Evolutionary conservation across 2,329 filamentous ascomycete species (phyloP).

Genomic region (Alternaria tenuissima): DNA sequence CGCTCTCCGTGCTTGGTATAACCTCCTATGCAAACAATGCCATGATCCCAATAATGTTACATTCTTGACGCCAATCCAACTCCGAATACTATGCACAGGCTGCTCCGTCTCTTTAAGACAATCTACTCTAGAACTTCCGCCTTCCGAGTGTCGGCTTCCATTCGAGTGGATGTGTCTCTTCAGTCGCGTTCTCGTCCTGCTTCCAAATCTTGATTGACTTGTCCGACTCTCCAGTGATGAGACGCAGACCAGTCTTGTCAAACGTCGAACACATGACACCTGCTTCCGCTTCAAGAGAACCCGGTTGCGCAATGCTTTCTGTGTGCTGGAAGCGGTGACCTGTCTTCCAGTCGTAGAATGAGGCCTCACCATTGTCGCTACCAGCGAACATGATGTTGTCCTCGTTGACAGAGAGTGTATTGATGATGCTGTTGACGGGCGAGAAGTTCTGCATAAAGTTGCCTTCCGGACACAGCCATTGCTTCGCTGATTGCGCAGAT

Average conservation of each 20-base stretch:
- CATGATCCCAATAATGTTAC: slow-evolving; percentile 10
- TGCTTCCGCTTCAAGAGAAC: slow-evolving; percentile 90
- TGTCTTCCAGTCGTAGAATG: slow-evolving; percentile 99
- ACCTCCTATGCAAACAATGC: background rate
- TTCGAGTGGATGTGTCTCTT: slow-evolving; percentile 87
- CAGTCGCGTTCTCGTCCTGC: slow-evolving; percentile 87
- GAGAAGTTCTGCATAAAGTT: slow-evolving; percentile 99
- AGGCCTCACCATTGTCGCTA: slow-evolving; percentile 94
- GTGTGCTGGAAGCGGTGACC: slow-evolving; percentile 89
- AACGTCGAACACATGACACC: slow-evolving; percentile 96
- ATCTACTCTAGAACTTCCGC: slow-evolving; percentile 65
- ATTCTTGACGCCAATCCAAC: slow-evolving; percentile 17
- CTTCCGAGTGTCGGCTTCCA: slow-evolving; percentile 86
- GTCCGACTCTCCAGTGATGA: slow-evolving; percentile 95
- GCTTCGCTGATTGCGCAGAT: slow-evolving; percentile 93
- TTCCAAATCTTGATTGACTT: slow-evolving; percentile 97
- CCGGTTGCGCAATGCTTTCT: slow-evolving; percentile 92
- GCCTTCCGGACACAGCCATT: slow-evolving; percentile 98
- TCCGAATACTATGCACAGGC: slow-evolving; percentile 4
- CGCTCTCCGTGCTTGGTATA: slow-evolving; percentile 5
- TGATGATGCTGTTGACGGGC: slow-evolving; percentile 95
- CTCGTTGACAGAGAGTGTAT: slow-evolving; percentile 90
- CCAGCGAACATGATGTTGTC: slow-evolving; percentile 96
- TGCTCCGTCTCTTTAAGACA: background rate
- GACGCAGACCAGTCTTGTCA: slow-evolving; percentile 83